A percentile compares a stretch with the other conserved stretches of the same genome.
Evolutionary conservation across 2,329 filamentous ascomycete genomes (phyloP).

Genomic region (Trichoderma afroharzianum): DNA sequence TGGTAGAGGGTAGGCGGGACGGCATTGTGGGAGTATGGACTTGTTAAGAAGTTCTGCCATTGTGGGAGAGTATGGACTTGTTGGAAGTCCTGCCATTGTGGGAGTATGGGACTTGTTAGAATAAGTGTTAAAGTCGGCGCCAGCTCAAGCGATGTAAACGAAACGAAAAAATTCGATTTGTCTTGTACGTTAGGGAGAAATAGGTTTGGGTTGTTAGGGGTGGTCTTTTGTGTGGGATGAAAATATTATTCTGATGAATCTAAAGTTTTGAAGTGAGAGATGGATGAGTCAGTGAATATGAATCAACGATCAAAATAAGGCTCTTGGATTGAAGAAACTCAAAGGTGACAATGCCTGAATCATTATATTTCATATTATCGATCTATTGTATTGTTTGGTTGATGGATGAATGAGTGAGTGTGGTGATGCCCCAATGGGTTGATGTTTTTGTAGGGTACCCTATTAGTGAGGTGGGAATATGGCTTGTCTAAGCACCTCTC

Average conservation of each 20-base stretch:
- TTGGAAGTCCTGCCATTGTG: conserved; percentile 26
- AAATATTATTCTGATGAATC: not conserved
- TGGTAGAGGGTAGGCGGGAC: conserved; percentile 84
- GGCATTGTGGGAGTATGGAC: conserved; percentile 90
- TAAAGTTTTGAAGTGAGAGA: not conserved
- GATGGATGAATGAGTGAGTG: not conserved
- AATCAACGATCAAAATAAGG: not conserved
- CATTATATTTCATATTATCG: too few relatives aligned
- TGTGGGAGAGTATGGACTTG: conserved; percentile 38
- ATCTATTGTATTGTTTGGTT: not conserved
- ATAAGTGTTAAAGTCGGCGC: conserved; percentile 2
- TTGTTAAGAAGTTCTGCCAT: conserved; percentile 42
- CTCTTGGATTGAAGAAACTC: not conserved
- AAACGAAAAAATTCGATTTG: not conserved
- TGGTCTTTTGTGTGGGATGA: not conserved
- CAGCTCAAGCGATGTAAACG: conserved; percentile 14
- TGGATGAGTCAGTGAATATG: not conserved
- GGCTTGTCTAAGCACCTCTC: not conserved
- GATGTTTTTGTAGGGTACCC: not conserved
- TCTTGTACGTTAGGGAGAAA: conserved; percentile 4
- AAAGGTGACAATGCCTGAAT: too few relatives aligned
- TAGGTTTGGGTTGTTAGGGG: not conserved
- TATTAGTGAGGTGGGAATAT: not conserved
- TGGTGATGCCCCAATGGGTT: not conserved
- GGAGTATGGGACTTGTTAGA: conserved; percentile 45